Base-by-base conservation (phyloP, 2,329 filamentous ascomycete species). In the Venturia carpophila region DNA sequence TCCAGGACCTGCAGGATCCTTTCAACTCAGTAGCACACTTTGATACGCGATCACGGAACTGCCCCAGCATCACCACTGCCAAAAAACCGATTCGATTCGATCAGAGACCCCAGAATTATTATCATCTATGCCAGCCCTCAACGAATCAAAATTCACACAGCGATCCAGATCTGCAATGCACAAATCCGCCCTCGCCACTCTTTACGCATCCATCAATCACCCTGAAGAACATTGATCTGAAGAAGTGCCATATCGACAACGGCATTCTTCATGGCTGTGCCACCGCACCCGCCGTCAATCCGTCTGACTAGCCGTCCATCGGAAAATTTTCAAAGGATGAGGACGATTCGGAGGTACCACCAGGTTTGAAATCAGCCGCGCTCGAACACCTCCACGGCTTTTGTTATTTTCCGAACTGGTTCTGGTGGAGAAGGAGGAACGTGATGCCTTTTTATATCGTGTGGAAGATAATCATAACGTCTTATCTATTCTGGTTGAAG, bases 211-310 rank as follows among this genome's bases (percentile, higher is more conserved):
- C n/a, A n/a, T n/a, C n/a, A n/a, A n/a, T 24, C 5, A 47, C 17
- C 45, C 45, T 47, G 45, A 9, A 47, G 43, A 41, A 34, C 6
- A 34, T 15, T 9, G 3, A 41, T 49, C n/a, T 45, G 3, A 1
- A 11, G 21, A 27, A n/a, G n/a, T n/a, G n/a, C n/a, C 10, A 24
- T 34, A 56, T 37, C 24, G 24, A 34, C 27, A 19, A 11, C 24
- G 49, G 49, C 49, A 24, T 19, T 56, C 49, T 56, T 56, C 24
- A 56, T 34, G 49, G 49, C 24, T 56, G 49, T 56, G 49, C 49
- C 49, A 34, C 49, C 11, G 42, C 19, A 43, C 11, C n/a, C n/a
- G n/a, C n/a, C n/a, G n/a, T n/a, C n/a, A n/a, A n/a, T n/a, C n/a
- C n/a, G 10, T 47, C 45, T 10, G 17, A 10, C 30, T 3, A 34